Base-by-base conservation (phyloP, 345 rosid species). In the Populus euphratica region DNA sequence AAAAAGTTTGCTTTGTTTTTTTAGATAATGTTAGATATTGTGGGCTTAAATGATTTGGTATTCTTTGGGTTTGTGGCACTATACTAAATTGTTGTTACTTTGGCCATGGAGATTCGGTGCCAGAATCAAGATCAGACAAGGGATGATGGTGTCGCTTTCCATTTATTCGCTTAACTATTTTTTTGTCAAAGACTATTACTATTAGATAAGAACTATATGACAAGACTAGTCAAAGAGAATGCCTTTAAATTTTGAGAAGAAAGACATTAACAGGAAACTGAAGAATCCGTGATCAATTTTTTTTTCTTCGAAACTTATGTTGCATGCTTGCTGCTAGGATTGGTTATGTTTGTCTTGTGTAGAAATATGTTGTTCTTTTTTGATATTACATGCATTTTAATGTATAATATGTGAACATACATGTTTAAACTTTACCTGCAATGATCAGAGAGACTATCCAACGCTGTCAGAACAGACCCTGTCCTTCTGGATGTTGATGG, bases 381-480 rank as follows among this genome's bases (percentile, higher is more conserved):
- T 31, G 1, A 50, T 69, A 17, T 25, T 61, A 70, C 8, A 43
- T 70, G 65, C 38, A 38, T n/a, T 41, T 29, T 31, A 50, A 39
- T 75, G 23, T n/a, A 17, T 35, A 39, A 21, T 62, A 13, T 21
- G 27, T 9, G 38, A 59, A 54, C 23, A 18, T 11, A 20, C 4
- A 36, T 44, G 36, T 62, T 27, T 66, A 47, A 54, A 65, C 69
- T 73, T 25, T 77, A 56, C 25, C 62, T 80, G 39, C 73, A 6
- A 33, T 76, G 47, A 50, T 29, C 70, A 82, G 85, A 92, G 90
- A 77, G 80, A 78, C 85, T 87, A 85, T 81, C 83, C 73, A 91
- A 85, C 88, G 92, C 92, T 80, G 83, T 93, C 81, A 91, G 97
- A 86, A 89, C 87, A 6, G 92, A 79, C 52, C 85, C 90, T 39